Evolutionary conservation across 441 rosid species (phyloP), one percentile per base, ranked within the genome.

Genomic region (Erodium trifolium): DNA sequence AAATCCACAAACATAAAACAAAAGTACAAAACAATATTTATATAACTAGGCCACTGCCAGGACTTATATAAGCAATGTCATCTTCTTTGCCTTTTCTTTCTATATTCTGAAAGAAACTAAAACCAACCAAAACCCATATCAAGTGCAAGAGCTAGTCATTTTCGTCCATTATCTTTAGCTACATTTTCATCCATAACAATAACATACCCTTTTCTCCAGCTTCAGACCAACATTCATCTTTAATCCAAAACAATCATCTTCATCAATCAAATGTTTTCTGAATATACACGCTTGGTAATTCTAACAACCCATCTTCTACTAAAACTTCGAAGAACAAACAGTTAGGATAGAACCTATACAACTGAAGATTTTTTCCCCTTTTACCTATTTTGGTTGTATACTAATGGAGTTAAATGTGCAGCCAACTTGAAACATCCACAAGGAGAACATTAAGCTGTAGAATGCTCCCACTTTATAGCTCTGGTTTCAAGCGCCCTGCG

Each of bases 401-500:
- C 73, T 29, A 72, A 65, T 64, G 16, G 62, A 72, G 71, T 75
- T 72, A 59, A 76, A 71, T 73, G 11, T 68, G 75, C 68, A 67
- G 79, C 78, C 81, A 74, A 71, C 79, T 75, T 75, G 64, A 70
- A 75, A 67, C 67, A 69, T 76, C 66, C 70, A 74, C 77, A 75
- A 74, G 77, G 64, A 77, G 63, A 35, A 65, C 68, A 37, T 16
- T 14, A 37, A 65, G 65, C 77, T 67, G 69, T 14, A 37, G 8
- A 69, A 69, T 68, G 71, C 68, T 72, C 68, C 43, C 69, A 66
- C 71, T 53, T 82, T 81, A 84, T 31, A 81, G 85, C 85, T 87
- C 90, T 9, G 92, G 78, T 81, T 90, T 88, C 82, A 87, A 71
- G 67, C 82, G 82, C 69, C 86, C 93, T 84, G 86, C 67, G 9